These are phyloP conservation scores for Colletotrichum higginsianum DNA, from an alignment of 2,329 filamentous ascomycete genomes.

Conservation along the genomic window DNA sequence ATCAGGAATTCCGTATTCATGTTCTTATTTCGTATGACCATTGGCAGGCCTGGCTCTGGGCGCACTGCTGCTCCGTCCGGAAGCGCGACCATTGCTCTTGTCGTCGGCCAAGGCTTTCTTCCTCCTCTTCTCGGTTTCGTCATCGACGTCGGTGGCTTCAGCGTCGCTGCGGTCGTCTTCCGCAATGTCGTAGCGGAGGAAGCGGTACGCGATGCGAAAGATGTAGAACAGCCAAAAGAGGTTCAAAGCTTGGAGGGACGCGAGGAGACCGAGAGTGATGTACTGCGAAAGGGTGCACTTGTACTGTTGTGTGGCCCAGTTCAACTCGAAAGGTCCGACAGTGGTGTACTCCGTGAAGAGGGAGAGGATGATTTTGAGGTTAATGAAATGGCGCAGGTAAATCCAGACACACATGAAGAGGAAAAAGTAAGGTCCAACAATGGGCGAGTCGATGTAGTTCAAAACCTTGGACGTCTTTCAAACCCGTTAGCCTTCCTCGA, in stretches of 20 bases:
- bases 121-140: conserved; percentile 48
- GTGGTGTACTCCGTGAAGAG: conserved; percentile 83
- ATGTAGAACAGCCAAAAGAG: conserved; percentile 88
- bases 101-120: conserved; percentile 35
- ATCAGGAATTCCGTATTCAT: not conserved
- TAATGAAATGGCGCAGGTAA: conserved; percentile 90
- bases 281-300: conserved; percentile 80
- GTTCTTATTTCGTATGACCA: conserved; percentile 17
- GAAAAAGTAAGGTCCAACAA: conserved; percentile 88
- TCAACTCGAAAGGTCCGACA: conserved; percentile 80
- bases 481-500: conserved; percentile 30
- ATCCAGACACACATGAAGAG: conserved; percentile 88
- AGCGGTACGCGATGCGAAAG: conserved; percentile 80
- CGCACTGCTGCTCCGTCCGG: conserved; percentile 28
- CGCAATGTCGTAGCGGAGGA: conserved; percentile 72
- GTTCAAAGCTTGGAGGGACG: conserved; percentile 80
- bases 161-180: conserved; percentile 81
- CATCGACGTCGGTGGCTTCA: conserved; percentile 71
- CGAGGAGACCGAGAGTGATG: conserved; percentile 77
- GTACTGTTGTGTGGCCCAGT: conserved; percentile 84
- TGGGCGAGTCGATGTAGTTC: conserved; percentile 86
- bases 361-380: conserved; percentile 82
- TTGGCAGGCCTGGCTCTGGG: conserved; percentile 28
- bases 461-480: conserved; percentile 87
- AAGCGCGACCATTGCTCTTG: conserved; percentile 38